A percentile compares a stretch with the other conserved stretches of the same genome.
Evolutionary conservation across 2,329 filamentous ascomycete species (phyloP).

Genomic region (Cladophialophora carrionii): DNA sequence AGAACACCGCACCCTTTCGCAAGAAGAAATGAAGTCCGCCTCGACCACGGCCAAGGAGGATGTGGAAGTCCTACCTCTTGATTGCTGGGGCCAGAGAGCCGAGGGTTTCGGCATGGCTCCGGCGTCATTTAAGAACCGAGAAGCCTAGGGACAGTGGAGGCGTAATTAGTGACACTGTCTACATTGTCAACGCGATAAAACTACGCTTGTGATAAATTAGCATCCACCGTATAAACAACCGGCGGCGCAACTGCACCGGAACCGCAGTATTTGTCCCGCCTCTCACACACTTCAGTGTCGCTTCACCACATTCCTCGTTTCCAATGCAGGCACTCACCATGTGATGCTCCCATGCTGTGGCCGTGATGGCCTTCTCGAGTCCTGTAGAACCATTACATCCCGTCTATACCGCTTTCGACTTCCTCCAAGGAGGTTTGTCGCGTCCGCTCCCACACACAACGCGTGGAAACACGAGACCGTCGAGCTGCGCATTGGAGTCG

Average conservation of each 20-base stretch:
- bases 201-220: background rate
- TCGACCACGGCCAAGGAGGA: background rate
- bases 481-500: constrained; percentile 25
- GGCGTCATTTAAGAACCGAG: background rate
- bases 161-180: too few species aligned
- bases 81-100: background rate
- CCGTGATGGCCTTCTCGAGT: constrained; percentile 7
- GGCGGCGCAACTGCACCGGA: background rate
- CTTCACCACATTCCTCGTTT: background rate
- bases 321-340: constrained; percentile 1
- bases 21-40: background rate
- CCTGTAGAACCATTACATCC: background rate
- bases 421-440: background rate
- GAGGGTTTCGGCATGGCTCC: constrained; percentile 1
- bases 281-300: background rate
- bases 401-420: background rate
- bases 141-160: background rate
- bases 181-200: background rate
- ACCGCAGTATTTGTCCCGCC: background rate
- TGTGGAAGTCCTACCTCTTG: background rate
- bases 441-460: background rate
- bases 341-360: constrained; percentile 12
- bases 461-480: constrained; percentile 16
- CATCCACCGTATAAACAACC: background rate
- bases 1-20: background rate